Evolutionary conservation across 2,329 filamentous ascomycete genomes (phyloP).

Genomic region (Alternaria brassicae): DNA sequence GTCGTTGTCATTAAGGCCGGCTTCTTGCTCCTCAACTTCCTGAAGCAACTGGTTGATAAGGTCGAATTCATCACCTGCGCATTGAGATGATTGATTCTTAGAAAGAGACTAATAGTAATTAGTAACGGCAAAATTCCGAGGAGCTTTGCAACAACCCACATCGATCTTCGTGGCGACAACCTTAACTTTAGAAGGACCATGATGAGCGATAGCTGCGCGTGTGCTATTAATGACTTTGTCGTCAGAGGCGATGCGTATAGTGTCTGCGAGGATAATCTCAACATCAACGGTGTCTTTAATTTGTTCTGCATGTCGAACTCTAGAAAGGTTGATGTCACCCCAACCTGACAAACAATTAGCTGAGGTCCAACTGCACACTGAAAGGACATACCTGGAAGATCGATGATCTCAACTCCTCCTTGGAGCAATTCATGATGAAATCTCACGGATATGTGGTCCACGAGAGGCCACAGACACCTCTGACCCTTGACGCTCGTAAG

Average conservation of each 20-base stretch:
- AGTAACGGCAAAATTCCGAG: too few relatives aligned
- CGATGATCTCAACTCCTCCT: slow-evolving; percentile 24
- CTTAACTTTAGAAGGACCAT: slow-evolving; percentile 26
- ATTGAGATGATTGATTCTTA: too few relatives aligned
- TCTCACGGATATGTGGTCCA: slow-evolving; percentile 23
- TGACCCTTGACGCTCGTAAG: slow-evolving; percentile 23
- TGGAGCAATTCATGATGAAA: slow-evolving; percentile 23
- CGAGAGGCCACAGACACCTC: slow-evolving; percentile 30
- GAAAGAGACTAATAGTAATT: too few relatives aligned
- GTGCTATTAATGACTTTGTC: slow-evolving; percentile 25
- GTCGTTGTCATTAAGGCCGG: too few relatives aligned
- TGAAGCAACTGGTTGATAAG: too few relatives aligned
- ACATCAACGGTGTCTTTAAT: slow-evolving; percentile 30
- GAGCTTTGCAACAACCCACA: too few relatives aligned
- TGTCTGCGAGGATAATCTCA: slow-evolving; percentile 30
- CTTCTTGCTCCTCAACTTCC: too few relatives aligned
- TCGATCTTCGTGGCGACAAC: slow-evolving; percentile 36
- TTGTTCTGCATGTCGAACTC: slow-evolving; percentile 24
- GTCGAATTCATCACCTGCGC: too few relatives aligned
- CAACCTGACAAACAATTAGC: slow-evolving; percentile 18
- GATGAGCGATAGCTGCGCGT: slow-evolving; percentile 15
- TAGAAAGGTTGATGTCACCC: slow-evolving; percentile 30
- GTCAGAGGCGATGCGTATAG: slow-evolving; percentile 25
- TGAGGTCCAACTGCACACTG: too few relatives aligned
- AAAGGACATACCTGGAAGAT: slow-evolving; percentile 39